Evolutionary conservation across 192 early-diverging fungal genomes (phyloP), one percentile per base, ranked within the genome.

Genomic region (Backusella parvicylindrica): DNA sequence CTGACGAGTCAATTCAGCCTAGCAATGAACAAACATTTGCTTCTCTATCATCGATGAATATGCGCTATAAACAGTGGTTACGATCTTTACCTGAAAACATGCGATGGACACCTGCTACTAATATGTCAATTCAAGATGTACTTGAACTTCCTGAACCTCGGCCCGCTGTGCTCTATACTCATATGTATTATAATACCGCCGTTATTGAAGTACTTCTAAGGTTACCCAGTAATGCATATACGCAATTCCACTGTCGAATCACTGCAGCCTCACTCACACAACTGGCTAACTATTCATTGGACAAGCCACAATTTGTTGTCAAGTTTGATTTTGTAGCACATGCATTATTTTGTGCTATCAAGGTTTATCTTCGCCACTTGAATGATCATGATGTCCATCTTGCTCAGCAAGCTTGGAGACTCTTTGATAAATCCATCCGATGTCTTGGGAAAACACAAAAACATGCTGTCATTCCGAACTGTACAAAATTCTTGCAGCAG

Each of bases 311-410:
- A 26, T 26, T 23, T 38, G 26, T 72, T 18, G 16, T 63, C 21
- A 72, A 72, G n/a, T 72, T 72, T 63, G 71, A 72, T 38, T 63
- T 33, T 35, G 15, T 72, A 12, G 71, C 26, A 7, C 71, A 72
- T 8, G 33, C 40, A 5, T 30, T 72, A 36, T 35, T 63, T 40
- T 23, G 23, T 37, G 71, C 71, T 0, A 36, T 72, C n/a, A 63
- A 72, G 13, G 35, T 72, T 5, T 28, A 72, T 37, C 9, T 53
- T 21, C 31, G 53, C 0, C 56, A 63, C 23, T 23, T 72, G 33
- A 33, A 72, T 16, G 53, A 63, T n/a, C 21, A 33, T 1, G 56
- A 72, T 23, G 35, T 63, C 7, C 33, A 53, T 21, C 21, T 72
- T 5, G 53, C 49, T 2, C 71, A 72, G n/a, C 71, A 72, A 21